Conservation (phyloP, 148 eudicot genomes). For the Dysphania ambrosioides region DNA sequence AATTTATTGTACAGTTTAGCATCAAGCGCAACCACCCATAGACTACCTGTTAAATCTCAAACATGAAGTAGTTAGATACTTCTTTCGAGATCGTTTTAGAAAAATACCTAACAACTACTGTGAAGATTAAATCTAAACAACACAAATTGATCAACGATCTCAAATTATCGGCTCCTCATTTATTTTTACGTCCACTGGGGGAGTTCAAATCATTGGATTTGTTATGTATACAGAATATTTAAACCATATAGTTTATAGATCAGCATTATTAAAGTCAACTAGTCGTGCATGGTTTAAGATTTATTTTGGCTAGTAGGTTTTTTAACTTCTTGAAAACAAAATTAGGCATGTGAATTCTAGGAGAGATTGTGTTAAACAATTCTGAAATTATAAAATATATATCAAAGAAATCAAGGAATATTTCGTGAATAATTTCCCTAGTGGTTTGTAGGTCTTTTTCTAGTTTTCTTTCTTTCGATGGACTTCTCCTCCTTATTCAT, state of each 20-base stretch:
- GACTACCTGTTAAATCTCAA: too few relatives aligned
- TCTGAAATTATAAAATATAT: background rate
- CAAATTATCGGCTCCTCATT: too few relatives aligned
- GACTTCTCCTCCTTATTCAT: background rate
- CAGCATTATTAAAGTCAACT: background rate
- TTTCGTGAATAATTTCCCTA: background rate
- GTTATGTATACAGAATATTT: background rate
- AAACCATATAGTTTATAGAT: background rate
- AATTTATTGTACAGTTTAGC: too few relatives aligned
- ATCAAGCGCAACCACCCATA: too few relatives aligned
- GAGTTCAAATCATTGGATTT: background rate
- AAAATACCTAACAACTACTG: too few relatives aligned
- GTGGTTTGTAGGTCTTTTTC: conserved; percentile 4
- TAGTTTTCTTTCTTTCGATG: background rate
- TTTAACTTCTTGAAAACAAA: background rate
- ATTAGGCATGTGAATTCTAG: background rate
- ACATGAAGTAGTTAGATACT: too few relatives aligned
- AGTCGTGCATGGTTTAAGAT: background rate
- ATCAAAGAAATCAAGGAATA: background rate
- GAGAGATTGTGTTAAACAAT: background rate
- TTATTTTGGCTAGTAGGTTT: background rate
- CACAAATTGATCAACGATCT: too few relatives aligned
- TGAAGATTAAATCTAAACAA: too few relatives aligned
- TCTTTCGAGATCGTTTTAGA: too few relatives aligned
- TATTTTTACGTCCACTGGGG: too few relatives aligned